phyloP scores from a whole-genome alignment of 2,329 filamentous ascomycete genomes.

The Ophiostoma perfectum region DNA sequence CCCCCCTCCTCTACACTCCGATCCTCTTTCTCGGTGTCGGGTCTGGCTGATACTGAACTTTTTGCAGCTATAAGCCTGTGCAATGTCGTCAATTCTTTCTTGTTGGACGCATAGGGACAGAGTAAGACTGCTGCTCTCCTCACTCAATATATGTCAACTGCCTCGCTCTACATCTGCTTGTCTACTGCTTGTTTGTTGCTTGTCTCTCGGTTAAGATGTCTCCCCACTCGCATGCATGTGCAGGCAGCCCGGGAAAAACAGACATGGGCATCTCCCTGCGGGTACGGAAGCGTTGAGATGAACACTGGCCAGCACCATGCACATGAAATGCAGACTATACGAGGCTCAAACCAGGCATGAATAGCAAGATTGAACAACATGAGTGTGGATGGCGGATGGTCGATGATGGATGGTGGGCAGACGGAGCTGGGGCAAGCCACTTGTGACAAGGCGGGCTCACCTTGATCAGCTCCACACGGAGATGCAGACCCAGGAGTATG shows the following conservation, averaged over 20 bases:
- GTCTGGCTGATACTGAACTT: not conserved
- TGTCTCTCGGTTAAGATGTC: conserved; percentile 15
- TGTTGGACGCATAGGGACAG: not conserved
- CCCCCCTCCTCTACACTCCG: not conserved
- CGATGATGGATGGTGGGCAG: not conserved
- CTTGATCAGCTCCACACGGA: not conserved
- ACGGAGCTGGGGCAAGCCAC: conserved; percentile 9
- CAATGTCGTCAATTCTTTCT: conserved; percentile 2
- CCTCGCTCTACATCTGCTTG: not conserved
- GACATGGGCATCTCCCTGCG: not conserved
- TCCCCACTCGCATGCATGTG: not conserved
- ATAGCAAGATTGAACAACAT: not conserved
- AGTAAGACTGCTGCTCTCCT: no score
- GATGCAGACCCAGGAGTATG: not conserved
- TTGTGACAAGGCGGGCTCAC: not conserved
- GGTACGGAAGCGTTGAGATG: not conserved
- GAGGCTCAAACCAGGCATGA: no score
- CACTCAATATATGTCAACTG: not conserved
- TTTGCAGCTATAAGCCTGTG: not conserved
- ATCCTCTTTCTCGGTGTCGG: not conserved
- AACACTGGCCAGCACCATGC: not conserved
- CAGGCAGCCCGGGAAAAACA: not conserved
- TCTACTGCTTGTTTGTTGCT: no score
- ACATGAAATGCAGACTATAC: no score
- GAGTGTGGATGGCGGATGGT: no score